A percentile compares a stretch with the other conserved stretches of the same genome.
phyloP scores from a whole-genome alignment of 768 basidiomycete genomes.

The Boletus huronensis region DNA sequence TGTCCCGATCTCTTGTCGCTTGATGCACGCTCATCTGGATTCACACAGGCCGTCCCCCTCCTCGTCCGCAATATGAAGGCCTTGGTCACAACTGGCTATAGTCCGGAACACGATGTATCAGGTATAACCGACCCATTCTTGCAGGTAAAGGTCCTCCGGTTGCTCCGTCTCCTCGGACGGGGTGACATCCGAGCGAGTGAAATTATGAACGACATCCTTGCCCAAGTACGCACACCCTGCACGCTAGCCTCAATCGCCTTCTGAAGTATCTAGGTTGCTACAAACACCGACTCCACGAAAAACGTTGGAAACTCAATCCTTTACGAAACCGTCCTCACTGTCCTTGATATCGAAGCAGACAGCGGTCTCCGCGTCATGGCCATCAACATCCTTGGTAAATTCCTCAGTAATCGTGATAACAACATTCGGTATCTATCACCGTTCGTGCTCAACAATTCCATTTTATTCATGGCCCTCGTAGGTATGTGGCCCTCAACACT shows the following conservation, averaged over 20 bases:
- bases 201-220: conserved; percentile 97
- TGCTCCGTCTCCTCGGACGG: conserved; percentile 84
- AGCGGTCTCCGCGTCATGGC: conserved; percentile 96
- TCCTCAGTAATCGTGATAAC: conserved; percentile 95
- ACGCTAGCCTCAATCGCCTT: background rate
- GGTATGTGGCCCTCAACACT: conserved; percentile 97
- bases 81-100: conserved; percentile 92
- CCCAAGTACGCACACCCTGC: conserved; percentile 56
- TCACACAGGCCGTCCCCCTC: conserved; percentile 75
- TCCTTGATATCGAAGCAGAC: conserved; percentile 97
- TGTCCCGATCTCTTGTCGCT: conserved; percentile 22
- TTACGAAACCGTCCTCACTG: conserved; percentile 95
- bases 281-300: conserved; percentile 95
- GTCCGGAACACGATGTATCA: conserved; percentile 98
- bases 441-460: background rate
- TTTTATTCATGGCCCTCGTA: conserved; percentile 30
- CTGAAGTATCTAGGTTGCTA: conserved; percentile 71
- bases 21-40: conserved; percentile 6
- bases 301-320: conserved; percentile 98
- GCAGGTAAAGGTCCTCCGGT: conserved; percentile 87
- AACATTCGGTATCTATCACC: conserved; percentile 81
- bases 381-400: conserved; percentile 98
- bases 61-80: conserved; percentile 95
- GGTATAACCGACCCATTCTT: conserved; percentile 97
- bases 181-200: conserved; percentile 87